A percentile compares a stretch with the other conserved stretches of the same genome.
These are phyloP conservation scores for Termitomyces sp. DNA, from an alignment of 768 basidiomycete species.

Conservation along the genomic window DNA sequence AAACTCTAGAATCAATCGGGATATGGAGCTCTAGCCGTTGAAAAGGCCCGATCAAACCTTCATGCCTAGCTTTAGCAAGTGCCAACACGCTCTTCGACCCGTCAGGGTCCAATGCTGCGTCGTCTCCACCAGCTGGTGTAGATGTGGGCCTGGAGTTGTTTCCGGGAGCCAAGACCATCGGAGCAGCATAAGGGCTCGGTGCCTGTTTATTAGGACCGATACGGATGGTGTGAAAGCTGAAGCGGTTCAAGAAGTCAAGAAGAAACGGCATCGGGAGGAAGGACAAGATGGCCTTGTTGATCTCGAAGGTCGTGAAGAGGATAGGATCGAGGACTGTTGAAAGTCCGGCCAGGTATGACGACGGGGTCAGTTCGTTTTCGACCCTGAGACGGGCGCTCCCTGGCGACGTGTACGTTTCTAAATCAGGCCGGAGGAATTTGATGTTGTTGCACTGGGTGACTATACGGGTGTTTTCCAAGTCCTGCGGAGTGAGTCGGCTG, in stretches of 20 bases:
- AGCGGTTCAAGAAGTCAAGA: not conserved
- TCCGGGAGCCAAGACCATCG: not conserved
- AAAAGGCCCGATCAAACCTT: not conserved
- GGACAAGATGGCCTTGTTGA: not conserved
- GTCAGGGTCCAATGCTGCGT: not conserved
- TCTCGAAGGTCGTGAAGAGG: conserved; percentile 2
- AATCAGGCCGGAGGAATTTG: conserved; percentile 3
- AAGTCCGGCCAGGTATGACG: not conserved
- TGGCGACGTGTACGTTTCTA: not conserved
- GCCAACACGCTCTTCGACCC: conserved; percentile 1
- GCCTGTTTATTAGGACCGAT: conserved; percentile 1
- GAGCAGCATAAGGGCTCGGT: conserved; percentile 1
- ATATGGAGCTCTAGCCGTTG: not conserved
- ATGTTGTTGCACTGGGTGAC: not conserved
- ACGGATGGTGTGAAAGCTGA: not conserved
- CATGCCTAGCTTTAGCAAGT: not conserved
- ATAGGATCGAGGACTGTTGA: not conserved
- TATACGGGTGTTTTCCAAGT: conserved; percentile 1
- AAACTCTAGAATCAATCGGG: not conserved
- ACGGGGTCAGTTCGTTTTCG: not conserved
- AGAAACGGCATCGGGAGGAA: not conserved
- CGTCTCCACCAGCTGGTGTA: not conserved
- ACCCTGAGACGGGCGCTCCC: conserved; percentile 2
- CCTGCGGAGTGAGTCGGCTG: not conserved
- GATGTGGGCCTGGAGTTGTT: not conserved